These are phyloP conservation scores for Brassica carinata DNA, from an alignment of 345 rosid genomes.

Conservation along the genomic window DNA sequence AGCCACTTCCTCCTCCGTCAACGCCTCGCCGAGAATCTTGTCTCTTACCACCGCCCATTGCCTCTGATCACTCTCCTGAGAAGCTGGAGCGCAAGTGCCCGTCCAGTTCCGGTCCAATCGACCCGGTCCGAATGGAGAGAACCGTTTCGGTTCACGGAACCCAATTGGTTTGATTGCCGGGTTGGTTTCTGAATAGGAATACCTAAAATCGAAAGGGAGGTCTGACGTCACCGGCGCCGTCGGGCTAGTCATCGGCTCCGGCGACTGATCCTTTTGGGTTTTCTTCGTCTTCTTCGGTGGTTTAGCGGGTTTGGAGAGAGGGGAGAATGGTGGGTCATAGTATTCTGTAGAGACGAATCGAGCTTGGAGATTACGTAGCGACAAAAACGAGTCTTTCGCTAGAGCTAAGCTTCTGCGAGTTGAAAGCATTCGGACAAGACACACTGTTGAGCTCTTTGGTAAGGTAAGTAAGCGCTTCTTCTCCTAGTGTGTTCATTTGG, in stretches of 20 bases:
- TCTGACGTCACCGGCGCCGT: slow-evolving; percentile 44
- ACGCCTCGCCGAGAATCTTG: slow-evolving; percentile 59
- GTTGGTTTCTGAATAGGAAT: slow-evolving; percentile 77
- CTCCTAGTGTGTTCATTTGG: too few species aligned
- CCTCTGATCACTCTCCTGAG: slow-evolving; percentile 39
- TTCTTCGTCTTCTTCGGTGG: slow-evolving; percentile 23
- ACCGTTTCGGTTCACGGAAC: slow-evolving; percentile 81
- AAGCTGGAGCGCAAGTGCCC: slow-evolving; percentile 63
- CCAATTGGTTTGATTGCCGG: slow-evolving; percentile 66
- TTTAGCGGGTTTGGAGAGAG: slow-evolving; percentile 30
- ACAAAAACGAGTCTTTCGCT: slow-evolving; percentile 12
- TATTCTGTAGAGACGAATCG: slow-evolving; percentile 38
- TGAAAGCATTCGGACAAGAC: slow-evolving; percentile 33
- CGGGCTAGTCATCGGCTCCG: slow-evolving; percentile 17
- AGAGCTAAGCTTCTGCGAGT: slow-evolving; percentile 27
- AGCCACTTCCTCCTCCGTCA: slow-evolving; percentile 64
- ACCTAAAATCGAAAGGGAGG: slow-evolving; percentile 82
- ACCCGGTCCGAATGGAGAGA: slow-evolving; percentile 92
- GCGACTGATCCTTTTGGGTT: slow-evolving; percentile 12
- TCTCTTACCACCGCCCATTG: slow-evolving; percentile 54
- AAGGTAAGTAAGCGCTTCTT: too few species aligned
- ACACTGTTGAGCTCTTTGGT: background rate
- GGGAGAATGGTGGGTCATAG: slow-evolving; percentile 45
- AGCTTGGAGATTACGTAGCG: slow-evolving; percentile 14
- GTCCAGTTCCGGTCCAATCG: slow-evolving; percentile 83